Evolutionary conservation across 768 basidiomycete genomes (phyloP).

Genomic region (Tulasnella calospora): DNA sequence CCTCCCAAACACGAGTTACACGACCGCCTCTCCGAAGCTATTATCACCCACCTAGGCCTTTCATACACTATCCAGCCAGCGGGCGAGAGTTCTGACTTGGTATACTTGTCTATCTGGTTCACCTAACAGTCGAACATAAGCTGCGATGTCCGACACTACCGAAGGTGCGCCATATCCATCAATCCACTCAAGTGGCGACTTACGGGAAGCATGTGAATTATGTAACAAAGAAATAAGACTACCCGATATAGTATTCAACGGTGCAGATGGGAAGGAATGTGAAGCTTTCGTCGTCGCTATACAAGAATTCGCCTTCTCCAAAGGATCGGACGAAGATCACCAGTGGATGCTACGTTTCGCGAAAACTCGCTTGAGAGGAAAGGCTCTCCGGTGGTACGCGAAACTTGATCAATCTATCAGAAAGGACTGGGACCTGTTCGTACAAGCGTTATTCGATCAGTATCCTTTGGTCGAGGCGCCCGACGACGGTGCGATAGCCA

Average conservation of each 20-base stretch:
- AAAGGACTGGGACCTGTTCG: background rate
- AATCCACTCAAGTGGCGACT: background rate
- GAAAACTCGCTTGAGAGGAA: background rate
- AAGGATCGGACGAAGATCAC: background rate
- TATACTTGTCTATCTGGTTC: background rate
- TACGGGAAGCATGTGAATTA: no score
- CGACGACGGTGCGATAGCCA: background rate
- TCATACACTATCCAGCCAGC: no score
- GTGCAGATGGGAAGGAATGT: background rate
- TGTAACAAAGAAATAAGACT: background rate
- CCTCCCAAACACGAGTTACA: background rate
- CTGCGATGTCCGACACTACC: background rate
- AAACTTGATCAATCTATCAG: background rate
- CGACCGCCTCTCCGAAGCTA: background rate
- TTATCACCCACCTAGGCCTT: background rate
- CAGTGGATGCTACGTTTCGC: background rate
- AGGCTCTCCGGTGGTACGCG: background rate
- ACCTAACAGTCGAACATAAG: background rate
- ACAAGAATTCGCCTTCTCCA: background rate
- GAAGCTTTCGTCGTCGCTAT: background rate
- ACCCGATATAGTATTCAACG: background rate
- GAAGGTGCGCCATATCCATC: background rate
- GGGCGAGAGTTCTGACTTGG: no score
- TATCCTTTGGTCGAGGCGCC: background rate
- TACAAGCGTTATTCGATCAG: background rate